Percentiles rank a stretch among this genome's conserved stretches.
These are phyloP conservation scores for Lycium ferocissimum DNA, from an alignment of 257 asterid genomes.

Conservation along the genomic window DNA sequence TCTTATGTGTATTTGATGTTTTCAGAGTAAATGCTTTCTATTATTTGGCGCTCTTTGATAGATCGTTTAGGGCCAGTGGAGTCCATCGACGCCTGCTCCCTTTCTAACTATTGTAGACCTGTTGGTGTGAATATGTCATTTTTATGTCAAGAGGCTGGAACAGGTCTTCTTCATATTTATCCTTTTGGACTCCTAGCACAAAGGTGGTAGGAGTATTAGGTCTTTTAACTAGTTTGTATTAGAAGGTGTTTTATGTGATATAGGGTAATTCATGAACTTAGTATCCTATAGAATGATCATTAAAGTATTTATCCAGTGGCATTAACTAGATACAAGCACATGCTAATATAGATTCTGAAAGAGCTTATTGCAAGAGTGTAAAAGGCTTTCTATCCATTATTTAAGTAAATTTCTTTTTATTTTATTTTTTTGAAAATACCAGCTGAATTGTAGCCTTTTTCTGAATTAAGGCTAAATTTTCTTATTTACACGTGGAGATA, in stretches of 20 bases:
- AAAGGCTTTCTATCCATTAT: neutral
- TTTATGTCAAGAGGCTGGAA: neutral
- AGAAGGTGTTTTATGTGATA: no score
- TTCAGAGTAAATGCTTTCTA: neutral
- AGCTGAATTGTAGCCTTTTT: neutral
- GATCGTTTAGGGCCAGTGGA: neutral
- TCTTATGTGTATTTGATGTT: conserved; percentile 9
- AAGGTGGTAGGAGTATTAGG: neutral
- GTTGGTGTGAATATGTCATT: neutral
- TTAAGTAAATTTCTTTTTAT: neutral
- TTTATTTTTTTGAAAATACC: neutral
- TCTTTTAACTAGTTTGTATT: no score
- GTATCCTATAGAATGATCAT: neutral
- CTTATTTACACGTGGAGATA: no score
- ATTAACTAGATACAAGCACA: neutral
- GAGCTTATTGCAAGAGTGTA: neutral
- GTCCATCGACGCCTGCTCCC: neutral
- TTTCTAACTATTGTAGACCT: neutral
- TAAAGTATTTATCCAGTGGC: neutral
- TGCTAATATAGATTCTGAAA: neutral
- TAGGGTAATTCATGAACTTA: neutral
- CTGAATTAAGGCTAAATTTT: no score
- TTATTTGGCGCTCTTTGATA: neutral
- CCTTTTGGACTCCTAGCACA: neutral
- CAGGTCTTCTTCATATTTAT: neutral